A percentile compares a stretch with the other conserved stretches of the same genome.
phyloP scores from a whole-genome alignment of 176 grass and related monocot species.

The Oryza glaberrima region DNA sequence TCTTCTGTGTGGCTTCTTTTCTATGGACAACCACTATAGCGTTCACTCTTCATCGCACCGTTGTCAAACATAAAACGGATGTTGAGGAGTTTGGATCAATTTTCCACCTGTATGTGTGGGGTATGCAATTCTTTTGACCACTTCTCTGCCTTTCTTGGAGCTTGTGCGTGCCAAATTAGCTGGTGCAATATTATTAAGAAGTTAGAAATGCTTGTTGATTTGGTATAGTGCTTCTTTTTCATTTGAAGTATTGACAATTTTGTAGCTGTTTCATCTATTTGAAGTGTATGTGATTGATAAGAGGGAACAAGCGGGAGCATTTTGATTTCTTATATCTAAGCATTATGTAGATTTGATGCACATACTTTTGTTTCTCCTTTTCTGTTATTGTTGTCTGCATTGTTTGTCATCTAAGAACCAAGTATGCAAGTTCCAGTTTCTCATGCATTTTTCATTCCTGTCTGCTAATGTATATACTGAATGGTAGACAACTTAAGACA shows the following conservation, averaged over 20 bases:
- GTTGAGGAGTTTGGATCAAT: constrained; percentile 92
- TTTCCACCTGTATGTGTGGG: constrained; percentile 98
- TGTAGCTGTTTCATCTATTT: constrained; percentile 8
- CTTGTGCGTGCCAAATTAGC: constrained; percentile 31
- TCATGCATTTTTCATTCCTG: constrained; percentile 26
- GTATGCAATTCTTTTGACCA: constrained; percentile 48
- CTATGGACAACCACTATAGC: constrained; percentile 95
- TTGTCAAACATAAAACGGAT: constrained; percentile 97
- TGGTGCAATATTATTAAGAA: constrained; percentile 8
- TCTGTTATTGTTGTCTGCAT: neutral
- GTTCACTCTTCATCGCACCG: constrained; percentile 92
- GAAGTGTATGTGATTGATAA: neutral
- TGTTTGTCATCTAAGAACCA: constrained; percentile 17
- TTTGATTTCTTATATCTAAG: constrained; percentile 5
- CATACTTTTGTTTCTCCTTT: neutral
- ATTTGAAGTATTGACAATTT: constrained; percentile 11
- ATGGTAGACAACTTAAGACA: neutral
- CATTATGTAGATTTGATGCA: neutral
- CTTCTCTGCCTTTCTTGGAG: constrained; percentile 1
- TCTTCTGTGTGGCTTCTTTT: constrained; percentile 96
- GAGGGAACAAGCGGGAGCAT: neutral
- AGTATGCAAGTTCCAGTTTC: constrained; percentile 29
- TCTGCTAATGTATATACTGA: constrained; percentile 22
- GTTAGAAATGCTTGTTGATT: constrained; percentile 3
- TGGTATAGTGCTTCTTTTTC: neutral